phyloP scores from a whole-genome alignment of 441 rosid species.

The Geranium incanum region DNA sequence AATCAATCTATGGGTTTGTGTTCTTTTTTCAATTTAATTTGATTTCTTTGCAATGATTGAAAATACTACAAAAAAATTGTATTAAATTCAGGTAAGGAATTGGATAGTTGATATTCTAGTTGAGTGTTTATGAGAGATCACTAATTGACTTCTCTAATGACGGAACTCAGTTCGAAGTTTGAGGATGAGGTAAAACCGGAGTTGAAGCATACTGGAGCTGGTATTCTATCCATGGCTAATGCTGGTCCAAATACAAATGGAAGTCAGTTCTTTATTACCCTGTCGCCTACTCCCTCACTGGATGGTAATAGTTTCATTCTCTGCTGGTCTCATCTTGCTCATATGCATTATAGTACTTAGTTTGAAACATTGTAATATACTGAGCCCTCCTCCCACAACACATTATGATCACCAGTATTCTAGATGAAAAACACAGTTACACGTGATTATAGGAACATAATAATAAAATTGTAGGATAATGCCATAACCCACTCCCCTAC shows the following conservation, averaged over 20 bases:
- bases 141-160: background rate
- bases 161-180: conserved; percentile 46
- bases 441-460: no score
- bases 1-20: conserved; percentile 79
- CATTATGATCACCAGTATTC: no score
- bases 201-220: conserved; percentile 94
- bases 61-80: no score
- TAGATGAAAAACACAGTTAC: no score
- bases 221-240: conserved; percentile 89
- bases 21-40: background rate
- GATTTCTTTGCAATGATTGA: no score
- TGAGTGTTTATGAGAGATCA: background rate
- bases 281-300: conserved; percentile 71
- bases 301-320: conserved; percentile 48
- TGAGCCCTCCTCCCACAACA: no score
- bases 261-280: conserved; percentile 87
- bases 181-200: conserved; percentile 84
- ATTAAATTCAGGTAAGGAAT: no score
- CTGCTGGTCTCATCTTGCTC: background rate
- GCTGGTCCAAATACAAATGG: conserved; percentile 95
- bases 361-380: background rate
- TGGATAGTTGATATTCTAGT: conserved; percentile 1
- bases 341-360: background rate
- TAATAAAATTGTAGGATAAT: no score
- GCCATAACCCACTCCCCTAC: no score